Evolutionary conservation across 768 basidiomycete species (phyloP).

Genomic region (Amanita polypyramis): DNA sequence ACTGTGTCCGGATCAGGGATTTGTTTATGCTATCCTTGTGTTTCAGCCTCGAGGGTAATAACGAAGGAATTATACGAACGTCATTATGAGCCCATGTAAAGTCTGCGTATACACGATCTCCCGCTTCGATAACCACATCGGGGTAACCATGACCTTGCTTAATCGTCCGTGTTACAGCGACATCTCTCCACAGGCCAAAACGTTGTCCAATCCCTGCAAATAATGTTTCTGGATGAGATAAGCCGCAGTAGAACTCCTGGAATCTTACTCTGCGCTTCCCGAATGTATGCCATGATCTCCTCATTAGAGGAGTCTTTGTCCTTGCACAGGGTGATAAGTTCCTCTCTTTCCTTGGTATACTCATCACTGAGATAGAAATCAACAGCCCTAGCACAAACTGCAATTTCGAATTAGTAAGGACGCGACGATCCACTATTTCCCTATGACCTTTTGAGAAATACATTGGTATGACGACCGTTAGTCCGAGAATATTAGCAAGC

Average conservation of each 20-base stretch:
- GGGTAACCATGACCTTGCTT: conserved; percentile 7
- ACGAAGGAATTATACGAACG: conserved; percentile 7
- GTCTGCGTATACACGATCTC: conserved; percentile 13
- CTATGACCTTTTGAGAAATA: conserved; percentile 15
- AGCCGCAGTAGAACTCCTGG: no score
- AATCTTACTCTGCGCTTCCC: conserved; percentile 17
- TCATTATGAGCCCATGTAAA: conserved; percentile 10
- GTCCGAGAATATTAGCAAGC: conserved; percentile 7
- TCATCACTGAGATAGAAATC: conserved; percentile 17
- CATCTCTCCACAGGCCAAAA: conserved; percentile 11
- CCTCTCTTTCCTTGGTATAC: conserved; percentile 10
- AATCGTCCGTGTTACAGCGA: neutral
- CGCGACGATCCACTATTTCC: neutral
- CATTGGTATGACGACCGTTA: conserved; percentile 14
- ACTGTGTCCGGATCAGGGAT: conserved; percentile 9
- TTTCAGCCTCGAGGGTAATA: neutral
- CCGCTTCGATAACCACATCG: conserved; percentile 8
- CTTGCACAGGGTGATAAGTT: conserved; percentile 12
- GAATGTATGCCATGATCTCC: conserved; percentile 16
- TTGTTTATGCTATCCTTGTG: conserved; percentile 8
- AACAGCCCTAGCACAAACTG: conserved; percentile 16
- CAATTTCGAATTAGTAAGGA: neutral
- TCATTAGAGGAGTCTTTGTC: conserved; percentile 11
- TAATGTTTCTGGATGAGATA: neutral
- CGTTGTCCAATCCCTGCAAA: conserved; percentile 10